These are phyloP conservation scores for Stemphylium beticola DNA, from an alignment of 2,329 filamentous ascomycete species.

Conservation along the genomic window DNA sequence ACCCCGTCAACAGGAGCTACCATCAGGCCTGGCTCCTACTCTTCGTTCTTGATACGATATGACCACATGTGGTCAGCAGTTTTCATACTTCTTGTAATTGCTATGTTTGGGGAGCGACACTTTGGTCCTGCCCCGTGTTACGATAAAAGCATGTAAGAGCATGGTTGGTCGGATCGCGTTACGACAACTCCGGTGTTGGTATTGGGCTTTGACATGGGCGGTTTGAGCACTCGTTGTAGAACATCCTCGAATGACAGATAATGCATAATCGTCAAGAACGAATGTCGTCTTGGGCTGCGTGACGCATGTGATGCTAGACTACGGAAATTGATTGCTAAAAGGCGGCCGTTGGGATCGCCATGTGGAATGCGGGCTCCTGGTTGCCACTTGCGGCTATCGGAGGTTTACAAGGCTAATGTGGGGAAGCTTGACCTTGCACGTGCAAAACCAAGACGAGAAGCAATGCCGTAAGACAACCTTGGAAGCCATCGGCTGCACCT, in stretches of 20 bases:
- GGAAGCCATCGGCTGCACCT: neutral
- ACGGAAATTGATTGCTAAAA: no score
- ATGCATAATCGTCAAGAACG: conserved; percentile 17
- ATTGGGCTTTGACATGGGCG: conserved; percentile 13
- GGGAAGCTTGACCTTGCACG: conserved; percentile 9
- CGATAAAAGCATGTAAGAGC: conserved; percentile 29
- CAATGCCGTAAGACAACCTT: conserved; percentile 1
- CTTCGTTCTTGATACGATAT: conserved; percentile 8
- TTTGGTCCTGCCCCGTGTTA: conserved; percentile 23
- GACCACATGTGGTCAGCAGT: conserved; percentile 6
- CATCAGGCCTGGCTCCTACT: conserved; percentile 3
- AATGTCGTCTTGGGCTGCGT: neutral
- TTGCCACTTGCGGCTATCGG: conserved; percentile 3
- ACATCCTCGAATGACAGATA: conserved; percentile 12
- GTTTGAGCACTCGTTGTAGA: conserved; percentile 1
- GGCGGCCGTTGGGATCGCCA: neutral
- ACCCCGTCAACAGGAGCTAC: conserved; percentile 8
- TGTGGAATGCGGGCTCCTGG: neutral
- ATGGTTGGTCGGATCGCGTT: conserved; percentile 19
- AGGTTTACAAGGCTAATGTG: neutral
- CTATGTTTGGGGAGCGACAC: conserved; percentile 19
- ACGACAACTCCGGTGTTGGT: conserved; percentile 19
- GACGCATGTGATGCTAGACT: no score
- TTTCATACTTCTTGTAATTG: conserved; percentile 32
- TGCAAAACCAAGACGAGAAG: conserved; percentile 1